Conservation (phyloP, 140 eudicot genomes). For the Stevia rebaudiana region DNA sequence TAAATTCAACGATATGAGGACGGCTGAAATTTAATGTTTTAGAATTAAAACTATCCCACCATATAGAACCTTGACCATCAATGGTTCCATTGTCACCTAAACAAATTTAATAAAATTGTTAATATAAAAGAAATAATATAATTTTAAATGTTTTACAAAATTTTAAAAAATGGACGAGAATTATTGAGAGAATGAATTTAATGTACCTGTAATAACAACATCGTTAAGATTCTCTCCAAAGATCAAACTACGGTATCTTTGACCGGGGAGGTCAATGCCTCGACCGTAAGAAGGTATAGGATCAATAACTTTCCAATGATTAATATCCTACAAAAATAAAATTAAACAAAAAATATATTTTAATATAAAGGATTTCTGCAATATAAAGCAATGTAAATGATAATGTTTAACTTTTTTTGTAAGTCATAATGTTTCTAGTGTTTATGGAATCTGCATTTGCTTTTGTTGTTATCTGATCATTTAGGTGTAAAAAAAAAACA, state of each 20-base stretch:
- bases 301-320: slow-evolving; percentile 69
- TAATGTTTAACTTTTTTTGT: neutral
- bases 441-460: neutral
- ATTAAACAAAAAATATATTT: neutral
- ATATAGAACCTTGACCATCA: slow-evolving; percentile 89
- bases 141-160: neutral
- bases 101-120: neutral
- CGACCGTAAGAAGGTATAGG: slow-evolving; percentile 92
- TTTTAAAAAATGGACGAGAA: neutral
- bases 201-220: slow-evolving; percentile 83
- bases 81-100: slow-evolving; percentile 90
- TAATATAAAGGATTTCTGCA: neutral
- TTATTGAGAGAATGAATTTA: neutral
- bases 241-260: slow-evolving; percentile 88
- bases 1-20: slow-evolving; percentile 79
- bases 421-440: neutral
- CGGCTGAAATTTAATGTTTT: slow-evolving; percentile 69
- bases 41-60: slow-evolving; percentile 69
- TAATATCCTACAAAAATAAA: slow-evolving; percentile 43
- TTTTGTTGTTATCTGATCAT: too few relatives aligned
- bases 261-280: slow-evolving; percentile 69
- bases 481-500: too few relatives aligned
- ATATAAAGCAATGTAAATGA: slow-evolving; percentile 1
- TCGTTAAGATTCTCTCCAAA: slow-evolving; percentile 65
- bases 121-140: neutral